These are phyloP conservation scores for Trichoderma koningii DNA, from an alignment of 2,329 filamentous ascomycete genomes.

Conservation along the genomic window DNA sequence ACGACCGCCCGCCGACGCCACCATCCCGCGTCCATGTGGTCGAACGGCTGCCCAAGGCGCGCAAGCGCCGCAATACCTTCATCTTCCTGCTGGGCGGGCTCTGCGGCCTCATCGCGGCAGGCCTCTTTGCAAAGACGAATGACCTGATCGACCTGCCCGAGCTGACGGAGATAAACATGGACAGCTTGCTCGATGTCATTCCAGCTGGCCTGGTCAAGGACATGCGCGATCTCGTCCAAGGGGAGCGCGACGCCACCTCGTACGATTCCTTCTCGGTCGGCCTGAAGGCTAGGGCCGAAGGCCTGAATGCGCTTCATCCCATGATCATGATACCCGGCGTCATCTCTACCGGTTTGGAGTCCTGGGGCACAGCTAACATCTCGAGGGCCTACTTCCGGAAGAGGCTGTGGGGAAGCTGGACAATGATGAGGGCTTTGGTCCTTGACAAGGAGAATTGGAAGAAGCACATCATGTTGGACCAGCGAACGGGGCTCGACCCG, in stretches of 20 bases:
- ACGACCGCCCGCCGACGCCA: constrained; percentile 36
- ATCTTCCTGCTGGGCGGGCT: constrained; percentile 86
- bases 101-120: constrained; percentile 85
- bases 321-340: constrained; percentile 98
- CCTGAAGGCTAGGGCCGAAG: constrained; percentile 76
- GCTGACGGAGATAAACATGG: constrained; percentile 74
- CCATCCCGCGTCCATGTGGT: constrained; percentile 47
- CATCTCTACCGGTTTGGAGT: constrained; percentile 95
- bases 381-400: constrained; percentile 93
- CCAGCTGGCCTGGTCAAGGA: constrained; percentile 84
- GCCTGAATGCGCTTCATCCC: constrained; percentile 78
- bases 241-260: constrained; percentile 77
- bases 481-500: constrained; percentile 85
- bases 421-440: constrained; percentile 94
- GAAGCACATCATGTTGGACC: constrained; percentile 94
- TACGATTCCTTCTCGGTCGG: constrained; percentile 96
- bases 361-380: constrained; percentile 85
- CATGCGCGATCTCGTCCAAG: constrained; percentile 81
- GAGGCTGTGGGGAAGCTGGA: constrained; percentile 96
- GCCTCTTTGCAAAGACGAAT: constrained; percentile 86
- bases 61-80: constrained; percentile 75
- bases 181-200: constrained; percentile 81
- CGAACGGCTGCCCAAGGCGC: constrained; percentile 51
- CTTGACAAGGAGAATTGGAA: constrained; percentile 95
- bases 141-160: constrained; percentile 82